Evolutionary conservation across 345 rosid species (phyloP), one percentile per base, ranked within the genome.

Genomic region (Turnera subulata): DNA sequence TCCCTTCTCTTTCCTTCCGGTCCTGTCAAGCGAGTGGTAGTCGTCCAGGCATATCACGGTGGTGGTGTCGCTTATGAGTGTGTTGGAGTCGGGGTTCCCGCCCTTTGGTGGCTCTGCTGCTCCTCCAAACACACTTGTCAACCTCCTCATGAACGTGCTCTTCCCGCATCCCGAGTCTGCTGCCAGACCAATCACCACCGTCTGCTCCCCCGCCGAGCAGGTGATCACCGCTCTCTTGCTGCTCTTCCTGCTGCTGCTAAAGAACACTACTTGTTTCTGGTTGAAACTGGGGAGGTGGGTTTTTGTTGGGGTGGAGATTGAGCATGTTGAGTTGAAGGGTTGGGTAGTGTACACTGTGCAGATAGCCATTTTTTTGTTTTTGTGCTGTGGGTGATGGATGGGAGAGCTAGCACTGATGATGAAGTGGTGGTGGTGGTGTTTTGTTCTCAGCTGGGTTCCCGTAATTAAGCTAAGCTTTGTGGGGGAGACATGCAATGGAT

Each of bases 151-250:
- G 80, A 91, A 91, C 38, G 97, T 88, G 2, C 96, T 88, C 69
- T 91, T 91, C 21, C 97, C 97, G 25, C 97, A 90, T 18, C 95
- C 98, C 0, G 98, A 91, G 61, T 91, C 98, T 0, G 98, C 98
- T 0, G 98, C 98, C 0, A 91, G 80, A 10, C 98, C 98, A 61
- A 91, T 85, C 67, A 91, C 98, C 6, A 88, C 47, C 2, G 98
- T 91, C 86, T 56, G 67, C n/a, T 69, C 79, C 23, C 68, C 83
- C 4, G 73, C 75, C 7, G 84, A 48, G 68, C 98, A 91, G 17
- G 83, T 84, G 74, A 86, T 84, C 58, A 80, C 71, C 6, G 47
- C 47, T 12, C 40, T 62, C 16, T 5, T 67, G 72, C 69, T 56
- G 62, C 65, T 60, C 14, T 26, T 74, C 23, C 32, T 68, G 55